These are phyloP conservation scores for Yueomyces sinensis DNA, from an alignment of 805 yeast species.

Conservation along the genomic window DNA sequence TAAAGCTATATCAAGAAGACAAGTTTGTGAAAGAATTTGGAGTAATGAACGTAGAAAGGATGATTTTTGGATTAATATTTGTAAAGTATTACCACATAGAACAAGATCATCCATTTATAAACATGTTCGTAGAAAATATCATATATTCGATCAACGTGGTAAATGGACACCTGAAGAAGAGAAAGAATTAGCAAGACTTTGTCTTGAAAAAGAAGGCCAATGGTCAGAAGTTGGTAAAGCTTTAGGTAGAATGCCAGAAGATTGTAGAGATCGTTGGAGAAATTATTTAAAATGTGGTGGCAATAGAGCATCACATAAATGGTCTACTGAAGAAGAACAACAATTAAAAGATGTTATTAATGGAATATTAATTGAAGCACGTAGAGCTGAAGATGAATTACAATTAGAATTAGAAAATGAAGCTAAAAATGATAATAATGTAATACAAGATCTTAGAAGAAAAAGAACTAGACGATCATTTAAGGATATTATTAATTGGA, in stretches of 20 bases:
- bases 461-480: slow-evolving; percentile 14
- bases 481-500: slow-evolving; percentile 66
- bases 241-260: slow-evolving; percentile 93
- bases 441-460: slow-evolving; percentile 8
- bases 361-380: slow-evolving; percentile 30
- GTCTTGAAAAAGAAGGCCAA: slow-evolving; percentile 58
- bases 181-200: slow-evolving; percentile 45
- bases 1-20: slow-evolving; percentile 47
- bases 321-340: slow-evolving; percentile 67
- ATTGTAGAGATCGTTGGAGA: slow-evolving; percentile 93
- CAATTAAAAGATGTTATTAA: slow-evolving; percentile 41
- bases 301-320: slow-evolving; percentile 60
- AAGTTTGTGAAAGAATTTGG: slow-evolving; percentile 81
- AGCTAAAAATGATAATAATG: slow-evolving; percentile 2
- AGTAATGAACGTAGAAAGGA: slow-evolving; percentile 73
- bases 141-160: slow-evolving; percentile 76
- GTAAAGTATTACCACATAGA: slow-evolving; percentile 69
- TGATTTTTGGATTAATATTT: slow-evolving; percentile 76
- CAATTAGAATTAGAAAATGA: slow-evolving; percentile 1
- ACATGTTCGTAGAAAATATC: slow-evolving; percentile 83
- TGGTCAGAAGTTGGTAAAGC: slow-evolving; percentile 78
- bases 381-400: neutral
- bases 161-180: slow-evolving; percentile 86
- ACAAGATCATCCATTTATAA: slow-evolving; percentile 85
- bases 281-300: slow-evolving; percentile 88